A percentile compares a stretch with the other conserved stretches of the same genome.
Evolutionary conservation across 1,284 basidiomycete genomes (phyloP).

Genomic region (Papiliotrema laurentii): DNA sequence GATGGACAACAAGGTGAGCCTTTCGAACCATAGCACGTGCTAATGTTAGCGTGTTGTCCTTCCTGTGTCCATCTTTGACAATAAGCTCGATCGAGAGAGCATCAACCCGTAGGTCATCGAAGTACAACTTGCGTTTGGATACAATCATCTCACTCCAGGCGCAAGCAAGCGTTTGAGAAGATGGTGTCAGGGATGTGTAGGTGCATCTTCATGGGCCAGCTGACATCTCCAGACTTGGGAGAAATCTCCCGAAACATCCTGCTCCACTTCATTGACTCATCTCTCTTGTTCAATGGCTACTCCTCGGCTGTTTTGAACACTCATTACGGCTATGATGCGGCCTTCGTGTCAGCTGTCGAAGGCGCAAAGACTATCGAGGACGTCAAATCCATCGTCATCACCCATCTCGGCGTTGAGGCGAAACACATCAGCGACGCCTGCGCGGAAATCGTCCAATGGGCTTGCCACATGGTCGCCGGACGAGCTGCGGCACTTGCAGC

Average conservation of each 20-base stretch:
- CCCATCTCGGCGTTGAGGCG: constrained; percentile 58
- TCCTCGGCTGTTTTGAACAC: constrained; percentile 69
- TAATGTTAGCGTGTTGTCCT: constrained; percentile 66
- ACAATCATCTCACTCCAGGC: constrained; percentile 31
- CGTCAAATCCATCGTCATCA: constrained; percentile 57
- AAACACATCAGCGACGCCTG: constrained; percentile 48
- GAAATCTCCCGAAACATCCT: constrained; percentile 86
- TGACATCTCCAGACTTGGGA: constrained; percentile 61
- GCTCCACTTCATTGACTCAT: constrained; percentile 74
- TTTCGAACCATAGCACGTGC: constrained; percentile 4
- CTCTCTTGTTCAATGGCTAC: constrained; percentile 70
- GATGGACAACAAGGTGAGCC: constrained; percentile 77
- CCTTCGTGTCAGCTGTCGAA: constrained; percentile 84
- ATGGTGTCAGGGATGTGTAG: constrained; percentile 94
- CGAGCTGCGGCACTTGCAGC: constrained; percentile 81
- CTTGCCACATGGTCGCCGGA: constrained; percentile 68
- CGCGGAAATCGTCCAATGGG: constrained; percentile 74
- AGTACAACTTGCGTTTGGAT: too few relatives aligned
- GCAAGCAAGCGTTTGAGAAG: constrained; percentile 94
- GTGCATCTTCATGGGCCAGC: constrained; percentile 12
- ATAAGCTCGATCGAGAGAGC: constrained; percentile 82
- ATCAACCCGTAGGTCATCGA: constrained; percentile 78
- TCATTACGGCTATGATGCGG: constrained; percentile 91
- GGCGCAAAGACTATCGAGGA: constrained; percentile 42
- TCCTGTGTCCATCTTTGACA: constrained; percentile 89